Conservation (phyloP, 768 basidiomycete species). For the Leccinum incarnatum region DNA sequence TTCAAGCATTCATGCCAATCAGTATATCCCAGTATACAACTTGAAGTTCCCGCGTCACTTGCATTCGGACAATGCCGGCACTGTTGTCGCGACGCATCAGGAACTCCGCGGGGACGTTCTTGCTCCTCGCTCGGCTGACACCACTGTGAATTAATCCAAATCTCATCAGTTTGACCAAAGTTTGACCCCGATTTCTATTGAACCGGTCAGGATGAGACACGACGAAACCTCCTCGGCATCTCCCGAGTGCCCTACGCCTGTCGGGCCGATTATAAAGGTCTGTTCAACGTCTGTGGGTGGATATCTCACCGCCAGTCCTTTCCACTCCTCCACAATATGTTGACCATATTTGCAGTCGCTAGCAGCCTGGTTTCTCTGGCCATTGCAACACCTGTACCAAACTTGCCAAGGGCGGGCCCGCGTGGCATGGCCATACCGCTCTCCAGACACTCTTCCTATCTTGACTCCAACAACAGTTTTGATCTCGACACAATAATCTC, state of each 20-base stretch:
- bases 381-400: not conserved
- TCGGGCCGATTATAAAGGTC: not conserved
- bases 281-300: not conserved
- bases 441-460: not conserved
- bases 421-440: not conserved
- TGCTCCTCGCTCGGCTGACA: too few species aligned
- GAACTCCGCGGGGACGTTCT: too few species aligned
- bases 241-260: slow-evolving; percentile 13
- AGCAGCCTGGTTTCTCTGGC: not conserved
- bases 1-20: too few species aligned
- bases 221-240: too few species aligned
- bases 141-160: too few species aligned
- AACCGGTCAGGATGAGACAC: too few species aligned
- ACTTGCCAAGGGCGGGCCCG: not conserved
- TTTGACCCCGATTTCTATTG: too few species aligned
- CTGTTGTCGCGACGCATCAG: too few species aligned
- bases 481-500: not conserved
- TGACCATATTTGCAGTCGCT: not conserved
- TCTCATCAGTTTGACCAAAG: too few species aligned
- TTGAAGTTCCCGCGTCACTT: too few species aligned
- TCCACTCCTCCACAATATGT: not conserved
- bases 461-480: not conserved
- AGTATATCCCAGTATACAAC: too few species aligned
- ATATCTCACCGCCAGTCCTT: not conserved
- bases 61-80: too few species aligned